These are phyloP conservation scores for Serendipita sp. DNA, from an alignment of 768 basidiomycete species.

Conservation along the genomic window DNA sequence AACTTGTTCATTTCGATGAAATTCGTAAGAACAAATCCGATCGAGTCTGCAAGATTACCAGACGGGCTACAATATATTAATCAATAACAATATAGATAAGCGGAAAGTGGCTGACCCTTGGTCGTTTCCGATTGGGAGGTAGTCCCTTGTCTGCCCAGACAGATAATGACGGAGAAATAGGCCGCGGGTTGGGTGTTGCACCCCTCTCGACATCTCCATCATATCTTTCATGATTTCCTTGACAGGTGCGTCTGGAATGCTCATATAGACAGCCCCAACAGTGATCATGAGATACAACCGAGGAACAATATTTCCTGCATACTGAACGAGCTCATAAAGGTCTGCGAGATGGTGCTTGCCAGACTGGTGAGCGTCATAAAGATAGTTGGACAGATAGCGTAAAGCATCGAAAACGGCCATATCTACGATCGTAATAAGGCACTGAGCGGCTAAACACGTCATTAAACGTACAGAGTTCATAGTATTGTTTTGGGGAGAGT, in stretches of 20 bases:
- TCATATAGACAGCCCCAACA: constrained; percentile 98
- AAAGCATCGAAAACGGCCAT: constrained; percentile 98
- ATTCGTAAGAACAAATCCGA: constrained; percentile 88
- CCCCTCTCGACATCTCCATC: constrained; percentile 99
- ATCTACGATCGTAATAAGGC: constrained; percentile 32
- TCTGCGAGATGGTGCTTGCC: constrained; percentile 92
- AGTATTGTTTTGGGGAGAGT: constrained; percentile 92
- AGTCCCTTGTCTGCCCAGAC: constrained; percentile 89
- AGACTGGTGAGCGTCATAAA: constrained; percentile 87
- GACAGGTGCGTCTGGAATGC: constrained; percentile 86
- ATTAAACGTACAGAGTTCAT: constrained; percentile 63
- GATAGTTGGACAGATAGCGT: constrained; percentile 85
- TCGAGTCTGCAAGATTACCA: constrained; percentile 90
- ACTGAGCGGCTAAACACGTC: neutral
- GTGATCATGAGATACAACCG: constrained; percentile 97
- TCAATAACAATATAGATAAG: neutral
- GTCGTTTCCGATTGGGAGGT: constrained; percentile 77
- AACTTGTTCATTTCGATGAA: constrained; percentile 99
- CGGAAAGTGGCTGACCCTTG: constrained; percentile 39
- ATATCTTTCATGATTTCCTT: constrained; percentile 99
- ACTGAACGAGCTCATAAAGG: constrained; percentile 99
- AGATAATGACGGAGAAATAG: constrained; percentile 93
- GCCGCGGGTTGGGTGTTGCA: constrained; percentile 92
- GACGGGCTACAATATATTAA: constrained; percentile 36
- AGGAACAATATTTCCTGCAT: constrained; percentile 90